phyloP scores from a whole-genome alignment of 139 green algal genomes.

The Mesotaenium endlicherianum region DNA sequence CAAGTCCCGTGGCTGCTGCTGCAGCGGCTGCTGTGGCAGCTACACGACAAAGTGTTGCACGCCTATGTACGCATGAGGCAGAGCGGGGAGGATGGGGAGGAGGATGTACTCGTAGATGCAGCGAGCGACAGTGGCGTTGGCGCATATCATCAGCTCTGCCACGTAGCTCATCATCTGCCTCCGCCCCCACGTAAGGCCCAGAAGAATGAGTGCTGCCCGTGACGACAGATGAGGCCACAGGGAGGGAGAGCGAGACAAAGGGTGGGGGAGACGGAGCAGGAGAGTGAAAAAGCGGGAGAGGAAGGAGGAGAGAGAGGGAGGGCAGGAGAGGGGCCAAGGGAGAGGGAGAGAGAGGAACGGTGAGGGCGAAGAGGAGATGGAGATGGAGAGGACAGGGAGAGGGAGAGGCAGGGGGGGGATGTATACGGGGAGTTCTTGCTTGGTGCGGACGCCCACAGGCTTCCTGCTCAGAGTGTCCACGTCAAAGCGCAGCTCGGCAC shows the following conservation, averaged over 20 bases:
- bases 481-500: conserved; percentile 65
- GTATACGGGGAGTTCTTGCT: conserved; percentile 44
- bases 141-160: conserved; percentile 97
- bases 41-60: neutral
- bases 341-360: neutral
- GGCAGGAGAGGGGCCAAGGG: neutral
- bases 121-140: conserved; percentile 80
- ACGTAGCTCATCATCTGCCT: conserved; percentile 54
- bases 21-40: neutral
- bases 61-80: neutral
- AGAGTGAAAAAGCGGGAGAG: neutral
- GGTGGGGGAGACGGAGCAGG: neutral
- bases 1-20: neutral
- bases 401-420: neutral
- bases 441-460: conserved; percentile 48
- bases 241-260: neutral
- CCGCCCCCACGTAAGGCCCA: neutral
- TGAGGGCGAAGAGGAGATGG: neutral
- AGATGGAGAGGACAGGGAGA: neutral
- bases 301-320: neutral
- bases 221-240: neutral
- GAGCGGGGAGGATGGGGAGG: neutral
- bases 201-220: neutral
- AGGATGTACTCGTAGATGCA: conserved; percentile 61
- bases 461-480: conserved; percentile 30